Evolutionary conservation across 2,329 filamentous ascomycete genomes (phyloP).

Genomic region (Knoxdaviesia capensis): DNA sequence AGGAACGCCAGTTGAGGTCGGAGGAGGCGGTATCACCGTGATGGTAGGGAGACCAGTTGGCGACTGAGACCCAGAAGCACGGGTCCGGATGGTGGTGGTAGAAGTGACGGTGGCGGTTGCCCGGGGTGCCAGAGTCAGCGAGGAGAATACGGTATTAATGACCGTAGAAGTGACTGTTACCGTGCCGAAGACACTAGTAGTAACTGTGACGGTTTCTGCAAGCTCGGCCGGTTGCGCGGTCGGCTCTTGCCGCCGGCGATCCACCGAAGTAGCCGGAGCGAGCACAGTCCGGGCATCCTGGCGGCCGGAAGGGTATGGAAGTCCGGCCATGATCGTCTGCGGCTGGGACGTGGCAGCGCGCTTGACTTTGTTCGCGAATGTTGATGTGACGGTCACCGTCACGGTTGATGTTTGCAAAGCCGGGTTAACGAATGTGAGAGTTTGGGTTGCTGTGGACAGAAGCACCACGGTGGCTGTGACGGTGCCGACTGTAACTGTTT

Average conservation of each 20-base stretch:
- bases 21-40: no score
- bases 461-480: constrained; percentile 5
- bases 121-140: constrained; percentile 4
- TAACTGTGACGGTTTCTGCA: background rate
- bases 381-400: constrained; percentile 7
- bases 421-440: constrained; percentile 10
- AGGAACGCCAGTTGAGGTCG: no score
- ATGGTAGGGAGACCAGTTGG: no score
- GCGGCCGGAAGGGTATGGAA: no score
- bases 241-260: no score
- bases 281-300: no score
- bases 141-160: constrained; percentile 4
- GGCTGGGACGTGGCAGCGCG: no score
- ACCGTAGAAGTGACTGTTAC: constrained; percentile 2
- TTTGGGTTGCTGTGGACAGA: constrained; percentile 7
- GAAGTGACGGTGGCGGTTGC: constrained; percentile 4
- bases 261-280: no score
- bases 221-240: no score
- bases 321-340: no score
- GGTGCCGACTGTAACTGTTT: constrained; percentile 7
- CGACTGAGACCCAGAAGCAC: background rate
- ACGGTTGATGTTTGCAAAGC: constrained; percentile 8
- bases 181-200: constrained; percentile 2
- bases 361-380: constrained; percentile 1
- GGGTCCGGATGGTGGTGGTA: constrained; percentile 1